Base-by-base conservation (phyloP, 352 stramenopile species). In the Phytophthora fragariae region DNA sequence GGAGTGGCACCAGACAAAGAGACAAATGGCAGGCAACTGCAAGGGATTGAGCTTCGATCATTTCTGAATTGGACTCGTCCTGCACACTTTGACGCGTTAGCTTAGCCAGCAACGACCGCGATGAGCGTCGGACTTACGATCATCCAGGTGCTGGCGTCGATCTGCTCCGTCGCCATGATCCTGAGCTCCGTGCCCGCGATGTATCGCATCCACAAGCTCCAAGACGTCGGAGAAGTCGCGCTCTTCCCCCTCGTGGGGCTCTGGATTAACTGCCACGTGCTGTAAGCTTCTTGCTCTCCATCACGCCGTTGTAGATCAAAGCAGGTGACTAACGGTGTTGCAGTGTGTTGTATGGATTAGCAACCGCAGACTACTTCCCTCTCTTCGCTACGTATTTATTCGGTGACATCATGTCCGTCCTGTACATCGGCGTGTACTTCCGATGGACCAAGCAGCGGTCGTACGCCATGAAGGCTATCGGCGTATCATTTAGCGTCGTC, bases 211-310 rank as follows among this genome's bases (percentile, higher is more conserved):
- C 66, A 81, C 71, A 79, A 81, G 59, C 62, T 65, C 2, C 47
- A 65, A 39, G 67, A 74, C 21, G 82, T 72, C 8, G 75, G 75
- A n/a, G 68, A 77, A 6, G 72, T 82, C 7, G 71, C 75, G 41
- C 58, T 84, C 47, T 76, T 84, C 41, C 77, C 77, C 1, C 66
- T 86, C 35, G 74, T 86, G 14, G 71, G 74, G 35, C 70, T 86
- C 24, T 81, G 76, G 66, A 60, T 81, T 14, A 81, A 76, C 44
- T 83, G 73, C 7, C 76, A 83, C 57, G 73, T 81, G 29, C 67
- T 81, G 75, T 82, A 74, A 65, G 73, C 68, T 54, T 7, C 24
- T 27, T 17, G 29, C 0, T 57, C 29, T 19, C 17, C 54, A 64
- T 58, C 49, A n/a, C 12, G 19, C 35, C 57, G 46, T 31, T 61